A percentile compares a stretch with the other conserved stretches of the same genome.
Evolutionary conservation across 148 eudicot genomes (phyloP).

Genomic region (Fallopia convolvulus): DNA sequence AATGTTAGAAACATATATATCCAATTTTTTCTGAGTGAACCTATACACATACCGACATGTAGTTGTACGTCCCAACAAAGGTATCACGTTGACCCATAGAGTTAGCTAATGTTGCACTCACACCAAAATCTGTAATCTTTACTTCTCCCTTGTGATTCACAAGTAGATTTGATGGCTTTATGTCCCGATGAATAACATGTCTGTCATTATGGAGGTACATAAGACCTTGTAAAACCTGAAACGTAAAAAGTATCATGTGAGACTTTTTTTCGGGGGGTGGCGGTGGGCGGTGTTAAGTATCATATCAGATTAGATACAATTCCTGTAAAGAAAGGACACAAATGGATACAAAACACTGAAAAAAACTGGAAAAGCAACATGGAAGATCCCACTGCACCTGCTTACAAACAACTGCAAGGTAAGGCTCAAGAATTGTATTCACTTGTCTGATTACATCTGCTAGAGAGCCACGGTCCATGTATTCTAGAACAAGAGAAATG

Average conservation of each 20-base stretch:
- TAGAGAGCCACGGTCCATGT: conserved; percentile 98
- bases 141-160: conserved; percentile 97
- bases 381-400: conserved; percentile 43
- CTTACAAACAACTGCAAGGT: conserved; percentile 91
- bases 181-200: conserved; percentile 92
- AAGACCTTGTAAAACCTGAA: conserved; percentile 90
- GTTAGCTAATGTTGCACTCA: conserved; percentile 83
- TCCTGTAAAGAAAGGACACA: no score
- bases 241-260: neutral
- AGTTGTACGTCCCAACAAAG: conserved; percentile 94
- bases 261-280: no score
- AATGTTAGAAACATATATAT: neutral
- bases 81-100: conserved; percentile 97
- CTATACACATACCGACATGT: conserved; percentile 77
- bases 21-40: neutral
- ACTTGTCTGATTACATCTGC: conserved; percentile 78
- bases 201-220: conserved; percentile 85
- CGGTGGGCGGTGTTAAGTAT: no score
- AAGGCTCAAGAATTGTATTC: conserved; percentile 94
- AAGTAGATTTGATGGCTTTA: conserved; percentile 88
- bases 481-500: conserved; percentile 85
- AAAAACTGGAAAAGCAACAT: neutral
- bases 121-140: conserved; percentile 97
- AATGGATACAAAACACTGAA: no score
- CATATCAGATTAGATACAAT: no score